phyloP scores from a whole-genome alignment of 495 filamentous ascomycete species.

The Trichoderma asperelloides region DNA sequence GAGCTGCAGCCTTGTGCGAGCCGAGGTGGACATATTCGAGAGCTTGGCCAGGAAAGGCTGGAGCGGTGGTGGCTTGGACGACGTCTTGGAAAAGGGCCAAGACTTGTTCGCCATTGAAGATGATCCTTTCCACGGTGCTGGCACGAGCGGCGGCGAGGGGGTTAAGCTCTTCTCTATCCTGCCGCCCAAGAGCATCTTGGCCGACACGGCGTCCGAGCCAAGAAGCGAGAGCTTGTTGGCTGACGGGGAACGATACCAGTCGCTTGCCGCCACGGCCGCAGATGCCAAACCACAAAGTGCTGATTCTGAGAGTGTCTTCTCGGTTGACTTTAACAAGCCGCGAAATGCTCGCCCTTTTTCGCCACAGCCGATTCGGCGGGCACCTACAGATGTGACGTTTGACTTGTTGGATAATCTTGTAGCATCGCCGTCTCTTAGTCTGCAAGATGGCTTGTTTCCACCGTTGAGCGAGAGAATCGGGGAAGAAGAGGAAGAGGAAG shows the following conservation, averaged over 20 bases:
- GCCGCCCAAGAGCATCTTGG: slow-evolving; percentile 46
- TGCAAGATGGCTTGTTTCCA: slow-evolving; percentile 14
- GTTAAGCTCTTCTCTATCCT: slow-evolving; percentile 50
- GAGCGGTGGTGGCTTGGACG: slow-evolving; percentile 54
- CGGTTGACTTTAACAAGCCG: slow-evolving; percentile 36
- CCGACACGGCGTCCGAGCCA: slow-evolving; percentile 29
- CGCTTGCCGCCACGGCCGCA: slow-evolving; percentile 33
- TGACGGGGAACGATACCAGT: slow-evolving; percentile 41
- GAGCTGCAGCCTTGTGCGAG: slow-evolving; percentile 50
- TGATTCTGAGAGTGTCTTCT: slow-evolving; percentile 43
- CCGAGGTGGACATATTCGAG: slow-evolving; percentile 60
- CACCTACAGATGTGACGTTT: slow-evolving; percentile 21
- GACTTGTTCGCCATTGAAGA: slow-evolving; percentile 50
- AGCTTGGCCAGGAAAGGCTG: slow-evolving; percentile 54
- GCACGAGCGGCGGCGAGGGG: slow-evolving; percentile 24
- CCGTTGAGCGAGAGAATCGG: slow-evolving; percentile 20
- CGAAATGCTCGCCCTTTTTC: slow-evolving; percentile 44
- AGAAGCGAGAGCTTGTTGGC: slow-evolving; percentile 34
- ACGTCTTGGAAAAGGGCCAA: slow-evolving; percentile 49
- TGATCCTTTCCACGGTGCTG: slow-evolving; percentile 13
- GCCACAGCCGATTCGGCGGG: slow-evolving; percentile 38
- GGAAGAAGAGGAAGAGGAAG: slow-evolving; percentile 13
- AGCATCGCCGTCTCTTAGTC: slow-evolving; percentile 7
- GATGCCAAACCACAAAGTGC: slow-evolving; percentile 13
- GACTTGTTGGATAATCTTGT: slow-evolving; percentile 12